phyloP scores from a whole-genome alignment of 352 stramenopile species.

The Elongisporangium anandrum region DNA sequence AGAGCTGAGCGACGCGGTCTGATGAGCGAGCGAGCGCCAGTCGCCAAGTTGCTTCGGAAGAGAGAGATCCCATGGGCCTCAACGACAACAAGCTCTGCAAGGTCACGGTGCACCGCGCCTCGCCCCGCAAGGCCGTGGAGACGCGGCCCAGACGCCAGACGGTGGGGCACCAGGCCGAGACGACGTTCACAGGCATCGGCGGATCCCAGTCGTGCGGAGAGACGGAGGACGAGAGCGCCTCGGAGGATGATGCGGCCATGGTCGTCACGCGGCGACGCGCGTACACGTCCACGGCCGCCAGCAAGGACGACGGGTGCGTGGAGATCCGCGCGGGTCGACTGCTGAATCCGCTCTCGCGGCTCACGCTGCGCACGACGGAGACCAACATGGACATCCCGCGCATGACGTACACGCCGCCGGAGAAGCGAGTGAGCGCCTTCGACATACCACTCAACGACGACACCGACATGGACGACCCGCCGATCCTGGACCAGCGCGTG shows the following conservation, averaged over 20 bases:
- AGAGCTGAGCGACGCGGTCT: too few species aligned
- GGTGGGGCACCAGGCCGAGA: conserved; percentile 22
- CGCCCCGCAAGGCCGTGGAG: conserved; percentile 14
- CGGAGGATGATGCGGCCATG: conserved; percentile 24
- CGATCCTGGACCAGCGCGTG: conserved; percentile 20
- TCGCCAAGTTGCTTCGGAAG: conserved; percentile 2
- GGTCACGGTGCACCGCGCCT: conserved; percentile 37
- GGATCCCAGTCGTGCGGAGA: conserved; percentile 18
- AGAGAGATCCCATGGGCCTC: conserved; percentile 21
- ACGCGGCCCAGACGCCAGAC: conserved; percentile 31
- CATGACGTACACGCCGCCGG: too few species aligned
- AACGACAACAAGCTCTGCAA: conserved; percentile 51
- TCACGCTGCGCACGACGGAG: conserved; percentile 40
- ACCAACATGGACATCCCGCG: too few species aligned
- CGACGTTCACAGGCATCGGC: background rate
- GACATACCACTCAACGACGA: conserved; percentile 20
- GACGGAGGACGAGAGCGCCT: conserved; percentile 15
- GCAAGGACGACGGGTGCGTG: conserved; percentile 5
- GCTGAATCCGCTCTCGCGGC: conserved; percentile 41
- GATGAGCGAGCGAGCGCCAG: background rate
- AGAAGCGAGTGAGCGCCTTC: conserved; percentile 6
- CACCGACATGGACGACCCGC: conserved; percentile 16
- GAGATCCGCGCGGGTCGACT: conserved; percentile 21
- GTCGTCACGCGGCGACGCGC: conserved; percentile 37
- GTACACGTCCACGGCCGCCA: conserved; percentile 33